Base-by-base conservation (phyloP, 1,284 basidiomycete genomes). In the Ceratorhiza oryzae-sativae region DNA sequence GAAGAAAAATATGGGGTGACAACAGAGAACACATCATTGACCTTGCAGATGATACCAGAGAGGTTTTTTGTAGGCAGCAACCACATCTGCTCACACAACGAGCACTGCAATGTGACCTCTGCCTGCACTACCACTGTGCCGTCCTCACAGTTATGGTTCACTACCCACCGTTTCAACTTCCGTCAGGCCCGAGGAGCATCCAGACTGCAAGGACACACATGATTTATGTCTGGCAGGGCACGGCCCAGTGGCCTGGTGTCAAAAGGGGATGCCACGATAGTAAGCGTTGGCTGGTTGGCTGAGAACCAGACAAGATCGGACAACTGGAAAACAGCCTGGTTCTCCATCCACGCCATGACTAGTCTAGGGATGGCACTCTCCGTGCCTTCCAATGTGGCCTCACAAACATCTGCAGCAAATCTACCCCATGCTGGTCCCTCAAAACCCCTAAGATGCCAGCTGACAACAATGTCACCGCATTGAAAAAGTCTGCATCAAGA, bases 251-350 rank as follows among this genome's bases (percentile, higher is more conserved):
- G 63, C 2, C 51, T 49, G 30, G 2, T 15, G 15, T 15, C n/a
- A 39, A 63, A 63, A 3, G 45, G 32, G 15, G 61, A 63, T 2
- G 61, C 61, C 1, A 63, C 8, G 5, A 63, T 42, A 12, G 45
- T 23, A 5, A 48, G 12, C 6, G 61, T 63, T 4, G 42, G 61
- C 15, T 27, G 12, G 8, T 13, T 5, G 25, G 13, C 5, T 10
- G 61, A 36, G 23, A 63, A 49, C 32, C 42, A 36, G 25, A 63
- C 45, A 20, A 63, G n/a, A 32, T 63, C 42, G 2, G 61, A 46
- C n/a, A n/a, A 46, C 13, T 3, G 9, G 12, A 63, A 30, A 5
- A 63, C n/a, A 4, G 1, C 23, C n/a, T 32, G 8, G 30, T 49
- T n/a, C 5, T 20, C 4, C 61, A 63, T 46, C 45, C 42, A 63